Evolutionary conservation across 768 basidiomycete species (phyloP).

Genomic region (Cystobasidium onofrii): DNA sequence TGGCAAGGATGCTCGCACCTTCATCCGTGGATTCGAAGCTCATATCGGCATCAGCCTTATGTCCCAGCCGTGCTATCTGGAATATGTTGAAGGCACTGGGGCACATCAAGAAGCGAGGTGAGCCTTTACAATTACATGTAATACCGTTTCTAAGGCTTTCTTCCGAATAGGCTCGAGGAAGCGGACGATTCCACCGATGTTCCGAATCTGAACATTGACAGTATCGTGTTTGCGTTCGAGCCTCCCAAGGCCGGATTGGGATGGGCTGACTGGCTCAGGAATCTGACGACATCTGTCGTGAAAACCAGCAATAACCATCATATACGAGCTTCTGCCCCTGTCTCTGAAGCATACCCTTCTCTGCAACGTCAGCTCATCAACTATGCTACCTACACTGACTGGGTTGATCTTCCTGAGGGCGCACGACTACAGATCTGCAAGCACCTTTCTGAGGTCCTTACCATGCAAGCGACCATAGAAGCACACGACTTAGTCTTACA

Average conservation of each 20-base stretch:
- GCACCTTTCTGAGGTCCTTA: not conserved
- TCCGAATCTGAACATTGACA: not conserved
- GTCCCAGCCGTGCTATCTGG: not conserved
- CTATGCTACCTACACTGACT: conserved; percentile 9
- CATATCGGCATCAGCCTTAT: not conserved
- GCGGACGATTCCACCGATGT: not conserved
- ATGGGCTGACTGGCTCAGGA: conserved; percentile 16
- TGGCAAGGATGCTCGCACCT: not conserved
- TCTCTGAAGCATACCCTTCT: conserved; percentile 13
- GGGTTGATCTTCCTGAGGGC: conserved; percentile 3
- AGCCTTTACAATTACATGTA: not conserved
- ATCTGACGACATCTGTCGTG: not conserved
- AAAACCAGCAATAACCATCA: conserved; percentile 24
- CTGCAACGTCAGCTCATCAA: conserved; percentile 26
- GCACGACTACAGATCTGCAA: not conserved
- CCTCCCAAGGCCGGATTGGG: not conserved
- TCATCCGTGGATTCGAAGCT: not conserved
- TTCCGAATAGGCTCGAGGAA: not conserved
- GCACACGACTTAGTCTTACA: conserved; percentile 16
- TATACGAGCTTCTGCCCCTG: not conserved
- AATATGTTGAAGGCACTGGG: conserved; percentile 5
- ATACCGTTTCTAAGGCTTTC: not conserved
- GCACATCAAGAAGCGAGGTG: not conserved
- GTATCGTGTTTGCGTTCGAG: not conserved
- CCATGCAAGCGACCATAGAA: conserved; percentile 5